Percentiles rank a stretch among this genome's conserved stretches.
Conservation (phyloP, 2,329 filamentous ascomycete species). For the Aspergillus intermedius region DNA sequence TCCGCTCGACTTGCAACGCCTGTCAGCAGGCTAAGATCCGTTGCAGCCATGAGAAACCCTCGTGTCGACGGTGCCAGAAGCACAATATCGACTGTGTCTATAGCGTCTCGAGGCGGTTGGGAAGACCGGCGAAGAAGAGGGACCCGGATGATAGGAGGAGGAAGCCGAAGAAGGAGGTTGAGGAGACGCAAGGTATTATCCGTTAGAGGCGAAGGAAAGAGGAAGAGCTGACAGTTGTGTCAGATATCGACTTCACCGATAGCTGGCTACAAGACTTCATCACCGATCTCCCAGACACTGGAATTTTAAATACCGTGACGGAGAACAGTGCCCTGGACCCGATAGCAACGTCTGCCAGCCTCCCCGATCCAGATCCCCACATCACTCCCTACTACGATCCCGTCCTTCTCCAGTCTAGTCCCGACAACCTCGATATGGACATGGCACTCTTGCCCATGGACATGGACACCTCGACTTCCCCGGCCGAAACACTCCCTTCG, state of each 20-base stretch:
- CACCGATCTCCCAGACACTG: slow-evolving; percentile 4
- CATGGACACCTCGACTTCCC: background rate
- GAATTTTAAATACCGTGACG: background rate
- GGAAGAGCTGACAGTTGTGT: background rate
- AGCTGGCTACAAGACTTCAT: slow-evolving; percentile 26
- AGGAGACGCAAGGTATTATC: background rate
- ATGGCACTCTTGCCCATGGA: background rate
- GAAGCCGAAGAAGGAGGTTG: background rate
- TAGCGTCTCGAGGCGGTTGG: slow-evolving; percentile 29
- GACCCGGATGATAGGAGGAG: slow-evolving; percentile 2
- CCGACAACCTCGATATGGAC: background rate
- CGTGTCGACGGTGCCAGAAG: slow-evolving; percentile 29
- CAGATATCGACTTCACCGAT: slow-evolving; percentile 19
- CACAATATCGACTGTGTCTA: slow-evolving; percentile 31
- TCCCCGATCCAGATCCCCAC: background rate
- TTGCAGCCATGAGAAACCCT: slow-evolving; percentile 31
- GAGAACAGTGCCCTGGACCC: background rate
- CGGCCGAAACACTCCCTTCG: background rate
- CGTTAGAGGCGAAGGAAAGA: background rate
- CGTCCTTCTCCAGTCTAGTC: background rate
- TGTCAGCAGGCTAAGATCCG: slow-evolving; percentile 34
- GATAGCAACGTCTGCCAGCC: background rate
- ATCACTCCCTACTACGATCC: background rate
- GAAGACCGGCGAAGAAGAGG: slow-evolving; percentile 29
- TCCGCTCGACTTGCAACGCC: slow-evolving; percentile 34